Percentiles rank a stretch among this genome's conserved stretches.
Conservation (phyloP, 1,284 basidiomycete species). For the Exobasidium cylindrosporum region DNA sequence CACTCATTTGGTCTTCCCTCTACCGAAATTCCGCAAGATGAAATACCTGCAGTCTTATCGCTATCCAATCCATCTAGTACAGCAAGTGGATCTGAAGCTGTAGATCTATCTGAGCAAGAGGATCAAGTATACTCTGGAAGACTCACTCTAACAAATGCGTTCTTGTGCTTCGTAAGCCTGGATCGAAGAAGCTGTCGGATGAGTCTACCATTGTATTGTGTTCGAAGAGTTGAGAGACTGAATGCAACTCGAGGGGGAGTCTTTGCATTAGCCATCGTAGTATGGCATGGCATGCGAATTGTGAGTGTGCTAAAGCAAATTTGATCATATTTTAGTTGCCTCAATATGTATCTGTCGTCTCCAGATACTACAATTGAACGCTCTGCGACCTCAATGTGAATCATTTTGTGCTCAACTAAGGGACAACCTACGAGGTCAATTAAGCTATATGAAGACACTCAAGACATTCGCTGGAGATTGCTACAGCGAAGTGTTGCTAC, state of each 20-base stretch:
- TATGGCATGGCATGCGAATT: slow-evolving; percentile 94
- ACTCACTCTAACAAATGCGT: slow-evolving; percentile 82
- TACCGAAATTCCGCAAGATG: slow-evolving; percentile 34
- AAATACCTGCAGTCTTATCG: slow-evolving; percentile 48
- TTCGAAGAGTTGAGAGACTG: slow-evolving; percentile 84
- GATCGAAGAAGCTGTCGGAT: slow-evolving; percentile 80
- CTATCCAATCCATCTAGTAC: slow-evolving; percentile 31
- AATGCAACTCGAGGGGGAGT: slow-evolving; percentile 69
- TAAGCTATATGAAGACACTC: slow-evolving; percentile 75
- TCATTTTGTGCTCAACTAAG: slow-evolving; percentile 85
- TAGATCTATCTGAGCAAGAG: slow-evolving; percentile 35
- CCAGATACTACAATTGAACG: slow-evolving; percentile 91
- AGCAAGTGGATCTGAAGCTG: slow-evolving; percentile 13
- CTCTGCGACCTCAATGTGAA: slow-evolving; percentile 90
- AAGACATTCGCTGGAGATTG: slow-evolving; percentile 87
- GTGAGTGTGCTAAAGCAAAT: slow-evolving; percentile 17
- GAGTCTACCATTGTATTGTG: slow-evolving; percentile 85
- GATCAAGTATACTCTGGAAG: slow-evolving; percentile 64
- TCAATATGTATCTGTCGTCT: neutral
- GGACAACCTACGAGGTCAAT: slow-evolving; percentile 81
- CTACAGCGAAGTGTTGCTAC: slow-evolving; percentile 87
- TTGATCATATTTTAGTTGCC: neutral
- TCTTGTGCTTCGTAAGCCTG: slow-evolving; percentile 83
- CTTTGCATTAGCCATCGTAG: slow-evolving; percentile 86
- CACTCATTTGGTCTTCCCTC: slow-evolving; percentile 45